Percentiles rank a stretch among this genome's conserved stretches.
These are phyloP conservation scores for Ustulina deusta DNA, from an alignment of 2,329 filamentous ascomycete species.

Conservation along the genomic window DNA sequence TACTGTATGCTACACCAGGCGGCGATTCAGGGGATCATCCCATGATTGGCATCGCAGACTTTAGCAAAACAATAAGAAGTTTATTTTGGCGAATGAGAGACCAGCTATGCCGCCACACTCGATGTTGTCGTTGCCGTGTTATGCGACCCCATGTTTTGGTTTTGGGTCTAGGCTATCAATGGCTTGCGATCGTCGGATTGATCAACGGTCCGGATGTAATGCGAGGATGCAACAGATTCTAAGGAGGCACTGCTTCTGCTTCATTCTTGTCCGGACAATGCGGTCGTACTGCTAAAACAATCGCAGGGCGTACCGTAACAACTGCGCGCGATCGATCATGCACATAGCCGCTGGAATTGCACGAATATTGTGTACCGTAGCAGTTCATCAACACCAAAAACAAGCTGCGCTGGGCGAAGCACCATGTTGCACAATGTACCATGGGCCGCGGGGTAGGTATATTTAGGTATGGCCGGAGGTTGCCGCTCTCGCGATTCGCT, in stretches of 20 bases:
- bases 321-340: constrained; percentile 34
- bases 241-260: constrained; percentile 16
- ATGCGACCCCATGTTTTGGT: constrained; percentile 36
- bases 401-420: constrained; percentile 22
- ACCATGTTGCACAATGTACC: constrained; percentile 24
- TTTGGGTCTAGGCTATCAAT: constrained; percentile 3
- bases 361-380: constrained; percentile 21
- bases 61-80: constrained; percentile 31
- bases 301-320: constrained; percentile 26
- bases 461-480: constrained; percentile 25
- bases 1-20: too few relatives aligned
- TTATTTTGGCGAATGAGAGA: constrained; percentile 31
- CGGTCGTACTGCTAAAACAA: constrained; percentile 22
- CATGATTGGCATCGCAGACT: constrained; percentile 38
- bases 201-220: constrained; percentile 32
- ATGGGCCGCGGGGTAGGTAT: constrained; percentile 5
- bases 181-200: constrained; percentile 20
- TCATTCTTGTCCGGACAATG: constrained; percentile 25
- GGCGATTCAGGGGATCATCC: constrained; percentile 40
- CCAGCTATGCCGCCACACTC: constrained; percentile 13
- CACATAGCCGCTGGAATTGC: constrained; percentile 33
- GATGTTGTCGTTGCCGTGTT: constrained; percentile 20
- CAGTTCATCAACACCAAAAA: constrained; percentile 23
- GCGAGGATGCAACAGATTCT: constrained; percentile 33
- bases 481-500: constrained; percentile 31